phyloP scores from a whole-genome alignment of 805 yeast species.

The Jamesozyma spencerorum region DNA sequence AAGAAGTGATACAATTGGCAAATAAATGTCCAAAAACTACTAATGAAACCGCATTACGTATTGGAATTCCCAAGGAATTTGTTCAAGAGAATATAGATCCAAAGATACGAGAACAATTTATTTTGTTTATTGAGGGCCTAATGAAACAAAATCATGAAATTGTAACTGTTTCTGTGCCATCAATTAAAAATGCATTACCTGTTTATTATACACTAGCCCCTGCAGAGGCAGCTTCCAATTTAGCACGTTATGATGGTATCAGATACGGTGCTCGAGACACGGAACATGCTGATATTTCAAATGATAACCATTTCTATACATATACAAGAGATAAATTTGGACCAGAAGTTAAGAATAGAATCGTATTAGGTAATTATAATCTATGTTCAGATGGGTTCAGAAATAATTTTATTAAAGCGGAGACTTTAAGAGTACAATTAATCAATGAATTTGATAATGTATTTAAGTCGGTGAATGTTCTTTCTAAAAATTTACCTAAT shows the following conservation, averaged over 20 bases:
- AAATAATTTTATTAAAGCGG: slow-evolving; percentile 73
- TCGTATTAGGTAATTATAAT: slow-evolving; percentile 78
- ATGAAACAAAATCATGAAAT: slow-evolving; percentile 42
- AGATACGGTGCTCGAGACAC: slow-evolving; percentile 58
- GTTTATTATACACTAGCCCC: slow-evolving; percentile 83
- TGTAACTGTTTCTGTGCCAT: slow-evolving; percentile 59
- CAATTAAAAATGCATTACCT: slow-evolving; percentile 57
- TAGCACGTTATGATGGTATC: slow-evolving; percentile 84
- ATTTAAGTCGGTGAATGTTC: slow-evolving; percentile 44
- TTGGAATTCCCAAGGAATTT: slow-evolving; percentile 73
- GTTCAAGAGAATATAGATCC: slow-evolving; percentile 45
- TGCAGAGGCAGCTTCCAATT: slow-evolving; percentile 88
- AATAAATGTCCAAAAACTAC: no score
- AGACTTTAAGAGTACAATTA: slow-evolving; percentile 49
- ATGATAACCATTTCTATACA: slow-evolving; percentile 38
- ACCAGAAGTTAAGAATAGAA: slow-evolving; percentile 71
- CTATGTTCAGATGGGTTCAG: slow-evolving; percentile 61
- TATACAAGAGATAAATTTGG: slow-evolving; percentile 65
- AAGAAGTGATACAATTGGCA: no score
- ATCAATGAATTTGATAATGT: slow-evolving; percentile 57
- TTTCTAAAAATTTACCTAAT: slow-evolving; percentile 18
- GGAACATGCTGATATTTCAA: slow-evolving; percentile 24
- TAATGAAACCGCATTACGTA: slow-evolving; percentile 28
- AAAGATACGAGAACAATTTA: slow-evolving; percentile 41
- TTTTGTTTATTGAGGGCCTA: slow-evolving; percentile 36